Evolutionary conservation across 805 yeast species (phyloP).

Genomic region (Vanderwaltozyma yarrowii): DNA sequence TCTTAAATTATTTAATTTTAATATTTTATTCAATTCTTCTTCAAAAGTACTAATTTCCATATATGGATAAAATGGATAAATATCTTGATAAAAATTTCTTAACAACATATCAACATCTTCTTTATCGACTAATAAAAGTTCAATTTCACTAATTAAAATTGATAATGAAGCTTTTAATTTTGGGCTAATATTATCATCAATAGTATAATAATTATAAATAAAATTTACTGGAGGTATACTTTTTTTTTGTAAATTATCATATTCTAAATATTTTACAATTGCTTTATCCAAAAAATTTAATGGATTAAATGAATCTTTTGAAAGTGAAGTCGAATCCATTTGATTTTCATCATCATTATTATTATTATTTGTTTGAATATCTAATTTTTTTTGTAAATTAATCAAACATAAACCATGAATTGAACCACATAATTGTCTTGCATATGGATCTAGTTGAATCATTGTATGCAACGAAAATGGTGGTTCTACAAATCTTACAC

Average conservation of each 20-base stretch:
- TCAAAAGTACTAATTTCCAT: slow-evolving; percentile 12
- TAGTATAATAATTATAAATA: slow-evolving; percentile 8
- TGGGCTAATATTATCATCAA: slow-evolving; percentile 10
- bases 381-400: slow-evolving; percentile 5
- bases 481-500: slow-evolving; percentile 10
- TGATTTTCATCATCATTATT: not conserved
- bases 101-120: slow-evolving; percentile 5
- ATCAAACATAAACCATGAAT: slow-evolving; percentile 12
- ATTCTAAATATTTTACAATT: slow-evolving; percentile 10
- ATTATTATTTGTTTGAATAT: not conserved
- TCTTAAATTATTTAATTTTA: not conserved
- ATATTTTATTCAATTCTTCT: slow-evolving; percentile 3
- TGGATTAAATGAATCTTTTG: slow-evolving; percentile 5
- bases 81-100: slow-evolving; percentile 11
- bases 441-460: slow-evolving; percentile 10
- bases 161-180: slow-evolving; percentile 3
- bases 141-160: slow-evolving; percentile 8
- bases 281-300: slow-evolving; percentile 12
- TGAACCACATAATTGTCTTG: slow-evolving; percentile 8
- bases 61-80: slow-evolving; percentile 17
- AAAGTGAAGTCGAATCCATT: too few species aligned
- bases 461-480: slow-evolving; percentile 11
- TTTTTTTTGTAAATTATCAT: slow-evolving; percentile 2
- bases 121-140: slow-evolving; percentile 6
- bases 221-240: slow-evolving; percentile 9